phyloP scores from a whole-genome alignment of 495 filamentous ascomycete species.

The Penicillium steckii region DNA sequence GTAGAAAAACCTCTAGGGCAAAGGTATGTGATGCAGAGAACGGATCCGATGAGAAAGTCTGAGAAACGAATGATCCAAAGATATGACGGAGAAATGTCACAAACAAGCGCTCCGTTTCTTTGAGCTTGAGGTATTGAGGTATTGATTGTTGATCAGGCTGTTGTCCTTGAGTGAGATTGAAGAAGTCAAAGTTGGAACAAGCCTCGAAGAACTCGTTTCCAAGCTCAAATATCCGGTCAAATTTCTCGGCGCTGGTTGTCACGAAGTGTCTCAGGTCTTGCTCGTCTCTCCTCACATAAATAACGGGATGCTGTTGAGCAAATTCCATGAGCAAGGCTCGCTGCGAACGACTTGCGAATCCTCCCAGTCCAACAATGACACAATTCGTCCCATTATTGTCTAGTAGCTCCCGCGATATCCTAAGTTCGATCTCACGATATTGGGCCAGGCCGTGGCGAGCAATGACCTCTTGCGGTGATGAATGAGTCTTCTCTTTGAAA shows the following conservation, averaged over 20 bases:
- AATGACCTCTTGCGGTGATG: slow-evolving; percentile 55
- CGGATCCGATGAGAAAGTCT: slow-evolving; percentile 10
- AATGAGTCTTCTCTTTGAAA: slow-evolving; percentile 58
- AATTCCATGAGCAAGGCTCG: slow-evolving; percentile 29
- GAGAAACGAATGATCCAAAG: slow-evolving; percentile 24
- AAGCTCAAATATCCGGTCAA: slow-evolving; percentile 43
- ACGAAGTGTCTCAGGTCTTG: slow-evolving; percentile 36
- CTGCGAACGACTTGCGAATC: slow-evolving; percentile 14
- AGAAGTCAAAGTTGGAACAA: slow-evolving; percentile 71
- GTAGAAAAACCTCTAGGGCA: slow-evolving; percentile 53
- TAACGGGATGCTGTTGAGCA: slow-evolving; percentile 53
- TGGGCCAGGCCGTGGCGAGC: slow-evolving; percentile 53
- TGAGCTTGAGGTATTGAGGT: slow-evolving; percentile 35
- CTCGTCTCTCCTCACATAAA: slow-evolving; percentile 64
- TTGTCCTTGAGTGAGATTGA: slow-evolving; percentile 51
- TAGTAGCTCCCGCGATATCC: slow-evolving; percentile 58
- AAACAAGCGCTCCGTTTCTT: slow-evolving; percentile 31
- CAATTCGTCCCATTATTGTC: slow-evolving; percentile 51
- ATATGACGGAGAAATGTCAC: slow-evolving; percentile 22
- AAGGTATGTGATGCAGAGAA: slow-evolving; percentile 46
- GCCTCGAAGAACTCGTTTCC: slow-evolving; percentile 46
- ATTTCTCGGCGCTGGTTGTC: slow-evolving; percentile 40
- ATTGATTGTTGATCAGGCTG: neutral
- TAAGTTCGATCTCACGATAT: slow-evolving; percentile 55
- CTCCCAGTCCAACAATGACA: slow-evolving; percentile 57